Percentiles rank a stretch among this genome's conserved stretches.
These are phyloP conservation scores for Rhodamnia argentea DNA, from an alignment of 345 rosid species.

Conservation along the genomic window DNA sequence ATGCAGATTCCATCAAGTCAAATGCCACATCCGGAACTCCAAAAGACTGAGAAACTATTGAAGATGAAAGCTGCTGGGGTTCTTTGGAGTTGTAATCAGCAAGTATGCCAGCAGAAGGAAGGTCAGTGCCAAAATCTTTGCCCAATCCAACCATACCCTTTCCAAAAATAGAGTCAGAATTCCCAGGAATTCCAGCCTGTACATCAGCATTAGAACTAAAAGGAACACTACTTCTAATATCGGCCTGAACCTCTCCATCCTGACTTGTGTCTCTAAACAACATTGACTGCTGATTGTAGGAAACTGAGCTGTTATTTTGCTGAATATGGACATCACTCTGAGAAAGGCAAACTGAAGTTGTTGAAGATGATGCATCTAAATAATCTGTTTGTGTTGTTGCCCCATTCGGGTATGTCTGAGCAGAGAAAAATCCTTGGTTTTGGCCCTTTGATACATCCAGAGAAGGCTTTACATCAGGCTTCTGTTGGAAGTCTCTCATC, in stretches of 20 bases:
- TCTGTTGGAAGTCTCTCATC: constrained; percentile 29
- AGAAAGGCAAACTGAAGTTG: constrained; percentile 50
- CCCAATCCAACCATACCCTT: constrained; percentile 33
- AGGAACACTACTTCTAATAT: constrained; percentile 29
- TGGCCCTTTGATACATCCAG: constrained; percentile 39
- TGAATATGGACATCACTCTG: constrained; percentile 45
- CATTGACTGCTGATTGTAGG: constrained; percentile 33
- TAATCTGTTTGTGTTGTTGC: constrained; percentile 33
- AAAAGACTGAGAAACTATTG: constrained; percentile 59
- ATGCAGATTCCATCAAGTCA: constrained; percentile 43
- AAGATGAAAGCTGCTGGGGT: constrained; percentile 49
- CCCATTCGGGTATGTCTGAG: constrained; percentile 32
- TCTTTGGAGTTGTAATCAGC: constrained; percentile 36
- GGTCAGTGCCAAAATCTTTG: constrained; percentile 35
- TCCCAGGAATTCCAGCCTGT: constrained; percentile 19
- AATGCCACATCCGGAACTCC: constrained; percentile 50
- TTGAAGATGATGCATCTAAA: constrained; percentile 70
- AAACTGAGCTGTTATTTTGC: constrained; percentile 29
- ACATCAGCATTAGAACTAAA: constrained; percentile 22
- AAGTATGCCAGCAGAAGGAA: constrained; percentile 34
- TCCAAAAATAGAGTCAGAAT: constrained; percentile 25
- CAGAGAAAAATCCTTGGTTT: constrained; percentile 28
- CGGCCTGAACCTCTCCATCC: constrained; percentile 41
- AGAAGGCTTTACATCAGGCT: constrained; percentile 49
- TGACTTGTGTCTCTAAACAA: constrained; percentile 36